These are phyloP conservation scores for Bullera alba DNA, from an alignment of 768 basidiomycete species.

Conservation along the genomic window DNA sequence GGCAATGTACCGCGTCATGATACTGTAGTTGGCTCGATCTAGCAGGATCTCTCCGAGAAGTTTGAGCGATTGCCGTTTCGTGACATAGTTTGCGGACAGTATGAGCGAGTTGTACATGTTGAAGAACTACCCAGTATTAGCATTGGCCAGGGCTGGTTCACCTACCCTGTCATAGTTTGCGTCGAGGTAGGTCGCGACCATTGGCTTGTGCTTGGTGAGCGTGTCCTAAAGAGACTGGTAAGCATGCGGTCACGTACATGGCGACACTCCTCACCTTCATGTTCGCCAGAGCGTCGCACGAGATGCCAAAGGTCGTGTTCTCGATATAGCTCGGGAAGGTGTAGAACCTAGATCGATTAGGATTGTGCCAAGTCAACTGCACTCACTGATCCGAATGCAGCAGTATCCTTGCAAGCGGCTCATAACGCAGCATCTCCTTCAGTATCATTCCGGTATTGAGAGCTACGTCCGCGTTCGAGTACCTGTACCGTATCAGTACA, in stretches of 20 bases:
- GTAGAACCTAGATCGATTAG: slow-evolving; percentile 76
- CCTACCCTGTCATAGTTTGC: slow-evolving; percentile 91
- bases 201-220: slow-evolving; percentile 89
- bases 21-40: slow-evolving; percentile 93
- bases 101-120: slow-evolving; percentile 87
- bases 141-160: neutral
- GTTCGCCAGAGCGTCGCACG: slow-evolving; percentile 95
- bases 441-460: slow-evolving; percentile 97
- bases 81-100: slow-evolving; percentile 91
- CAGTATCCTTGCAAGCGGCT: slow-evolving; percentile 79
- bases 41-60: slow-evolving; percentile 95
- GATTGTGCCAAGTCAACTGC: neutral
- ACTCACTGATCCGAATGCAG: slow-evolving; percentile 89
- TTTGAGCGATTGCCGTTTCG: slow-evolving; percentile 98
- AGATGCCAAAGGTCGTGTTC: slow-evolving; percentile 93
- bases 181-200: slow-evolving; percentile 95
- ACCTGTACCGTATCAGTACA: slow-evolving; percentile 49
- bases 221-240: slow-evolving; percentile 58
- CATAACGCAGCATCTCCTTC: slow-evolving; percentile 92
- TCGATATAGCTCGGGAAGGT: slow-evolving; percentile 94
- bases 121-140: slow-evolving; percentile 65
- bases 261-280: slow-evolving; percentile 56
- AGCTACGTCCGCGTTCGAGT: slow-evolving; percentile 90
- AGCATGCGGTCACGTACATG: too few species aligned
- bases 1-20: slow-evolving; percentile 97